These are phyloP conservation scores for Pythium chondricola DNA, from an alignment of 352 stramenopile genomes.

Conservation along the genomic window DNA sequence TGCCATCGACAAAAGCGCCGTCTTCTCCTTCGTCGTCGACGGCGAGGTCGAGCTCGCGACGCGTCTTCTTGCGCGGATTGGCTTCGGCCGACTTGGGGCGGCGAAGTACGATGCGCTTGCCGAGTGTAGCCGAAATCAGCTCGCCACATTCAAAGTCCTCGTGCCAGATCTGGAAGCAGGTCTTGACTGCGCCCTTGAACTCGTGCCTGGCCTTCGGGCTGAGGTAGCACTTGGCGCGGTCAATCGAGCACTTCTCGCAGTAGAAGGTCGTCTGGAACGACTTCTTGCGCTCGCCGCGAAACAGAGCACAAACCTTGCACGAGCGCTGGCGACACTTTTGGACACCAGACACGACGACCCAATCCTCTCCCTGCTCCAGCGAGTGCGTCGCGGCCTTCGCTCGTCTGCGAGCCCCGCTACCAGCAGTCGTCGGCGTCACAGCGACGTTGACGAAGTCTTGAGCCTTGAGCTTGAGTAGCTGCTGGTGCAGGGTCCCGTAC, in stretches of 20 bases:
- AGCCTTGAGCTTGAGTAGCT: background rate
- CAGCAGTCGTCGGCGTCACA: too few species aligned
- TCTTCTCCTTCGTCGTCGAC: background rate
- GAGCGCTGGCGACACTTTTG: background rate
- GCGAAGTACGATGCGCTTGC: constrained; percentile 7
- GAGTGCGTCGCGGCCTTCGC: background rate
- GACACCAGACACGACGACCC: background rate
- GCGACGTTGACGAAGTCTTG: background rate
- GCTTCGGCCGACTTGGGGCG: constrained; percentile 1
- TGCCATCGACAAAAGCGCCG: too few species aligned
- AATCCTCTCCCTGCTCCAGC: background rate
- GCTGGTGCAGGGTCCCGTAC: background rate
- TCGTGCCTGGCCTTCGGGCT: too few species aligned
- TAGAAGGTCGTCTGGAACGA: constrained; percentile 9
- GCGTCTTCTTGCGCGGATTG: constrained; percentile 3
- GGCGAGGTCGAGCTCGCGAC: constrained; percentile 1
- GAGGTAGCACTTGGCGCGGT: too few species aligned
- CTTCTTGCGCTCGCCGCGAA: constrained; percentile 7
- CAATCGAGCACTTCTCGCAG: background rate
- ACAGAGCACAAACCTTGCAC: background rate
- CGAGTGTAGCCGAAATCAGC: background rate
- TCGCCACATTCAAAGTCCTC: constrained; percentile 5
- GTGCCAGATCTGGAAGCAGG: too few species aligned
- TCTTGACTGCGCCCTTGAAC: too few species aligned
- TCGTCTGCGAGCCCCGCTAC: too few species aligned